Evolutionary conservation across 2,329 filamentous ascomycete genomes (phyloP), one percentile per base, ranked within the genome.

Genomic region (Aschersonia sp.): DNA sequence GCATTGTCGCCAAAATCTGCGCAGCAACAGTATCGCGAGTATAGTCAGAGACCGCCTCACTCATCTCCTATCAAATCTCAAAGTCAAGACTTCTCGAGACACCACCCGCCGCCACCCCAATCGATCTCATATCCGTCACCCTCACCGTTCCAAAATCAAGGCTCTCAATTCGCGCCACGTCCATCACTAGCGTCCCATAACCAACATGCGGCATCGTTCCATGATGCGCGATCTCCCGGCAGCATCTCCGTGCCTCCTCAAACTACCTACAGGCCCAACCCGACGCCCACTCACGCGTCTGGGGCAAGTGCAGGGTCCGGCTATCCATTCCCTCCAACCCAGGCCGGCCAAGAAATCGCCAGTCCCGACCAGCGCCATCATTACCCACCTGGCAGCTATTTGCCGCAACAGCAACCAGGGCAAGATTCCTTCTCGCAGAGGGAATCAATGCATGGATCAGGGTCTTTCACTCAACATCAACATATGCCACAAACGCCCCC

Each of bases 321-420:
- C 30, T 77, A 74, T 53, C 72, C 73, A 1, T 77, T 77, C 44
- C 73, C 73, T 31, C 61, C 65, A 29, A 57, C 63, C 30, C 68
- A 67, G 35, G 59, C 62, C 37, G 58, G 66, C 31, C 65, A 67
- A 35, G 66, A 68, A 47, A 62, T 70, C 32, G 60, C 64, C 30
- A 77, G 74, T 54, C 74, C 74, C 29, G 65, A 69, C 49, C 71
- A 74, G 58, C 69, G 70, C 43, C 70, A 73, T 50, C 72, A 72
- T 52, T 75, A 75, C 54, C 68, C 70, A 11, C 67, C 72, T 32
- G 53, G 64, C 29, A 61, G 60, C 41, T 65, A 65, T 50, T 58
- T 64, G 52, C 67, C 67, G 49, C 68, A 66, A 58, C 73, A 70
- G 53, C 61, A 66, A 8, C 71, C 69, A 49, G 57, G 50, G 51